Percentiles rank a stretch among this genome's conserved stretches.
phyloP scores from a whole-genome alignment of 2,329 filamentous ascomycete genomes.

The Fusarium sp. region DNA sequence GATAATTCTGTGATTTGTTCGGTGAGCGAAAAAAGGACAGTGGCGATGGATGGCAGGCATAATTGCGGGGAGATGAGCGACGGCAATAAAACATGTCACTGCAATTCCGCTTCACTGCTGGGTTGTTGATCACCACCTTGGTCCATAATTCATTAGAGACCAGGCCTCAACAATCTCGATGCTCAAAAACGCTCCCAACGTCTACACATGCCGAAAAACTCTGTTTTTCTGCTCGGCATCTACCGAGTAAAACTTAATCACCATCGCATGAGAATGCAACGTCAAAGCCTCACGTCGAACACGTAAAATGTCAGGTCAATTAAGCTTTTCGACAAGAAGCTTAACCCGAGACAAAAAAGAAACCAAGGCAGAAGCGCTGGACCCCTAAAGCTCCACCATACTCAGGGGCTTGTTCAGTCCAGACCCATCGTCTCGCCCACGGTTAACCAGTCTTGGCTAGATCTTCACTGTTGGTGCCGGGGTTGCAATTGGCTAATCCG shows the following conservation, averaged over 20 bases:
- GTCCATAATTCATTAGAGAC: conserved; percentile 4
- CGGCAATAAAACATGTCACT: neutral
- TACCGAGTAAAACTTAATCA: neutral
- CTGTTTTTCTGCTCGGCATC: accelerated
- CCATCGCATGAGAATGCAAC: neutral
- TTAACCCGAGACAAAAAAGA: neutral
- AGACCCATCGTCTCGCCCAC: neutral
- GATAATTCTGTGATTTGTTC: neutral
- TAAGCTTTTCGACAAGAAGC: neutral
- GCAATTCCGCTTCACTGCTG: neutral
- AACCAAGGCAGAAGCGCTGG: neutral
- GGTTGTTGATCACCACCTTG: neutral
- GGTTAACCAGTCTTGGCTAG: neutral
- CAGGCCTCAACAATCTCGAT: neutral
- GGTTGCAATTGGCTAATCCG: neutral
- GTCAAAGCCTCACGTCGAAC: neutral
- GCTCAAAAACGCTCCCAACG: neutral
- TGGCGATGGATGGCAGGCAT: neutral
- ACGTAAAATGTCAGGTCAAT: neutral
- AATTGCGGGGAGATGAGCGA: neutral
- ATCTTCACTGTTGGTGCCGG: neutral
- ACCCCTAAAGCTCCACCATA: neutral
- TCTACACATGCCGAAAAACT: neutral
- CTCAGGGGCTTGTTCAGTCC: conserved; percentile 9
- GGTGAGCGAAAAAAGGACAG: neutral